Base-by-base conservation (phyloP, 2,329 filamentous ascomycete genomes). In the Diaporthe aspalathi region DNA sequence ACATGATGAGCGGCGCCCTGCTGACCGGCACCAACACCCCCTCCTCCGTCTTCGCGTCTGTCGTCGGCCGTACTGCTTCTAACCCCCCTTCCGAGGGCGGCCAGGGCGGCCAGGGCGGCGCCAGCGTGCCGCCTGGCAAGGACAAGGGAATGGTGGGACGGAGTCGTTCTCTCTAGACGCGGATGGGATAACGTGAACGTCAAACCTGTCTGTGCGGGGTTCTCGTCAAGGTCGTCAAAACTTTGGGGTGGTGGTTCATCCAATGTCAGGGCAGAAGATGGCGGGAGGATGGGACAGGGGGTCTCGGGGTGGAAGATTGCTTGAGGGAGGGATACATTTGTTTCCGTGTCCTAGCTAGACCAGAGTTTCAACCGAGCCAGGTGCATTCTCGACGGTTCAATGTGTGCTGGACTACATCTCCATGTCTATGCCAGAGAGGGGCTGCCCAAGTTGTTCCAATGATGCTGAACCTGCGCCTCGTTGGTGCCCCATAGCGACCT, bases 1-100 rank as follows among this genome's bases (percentile, higher is more conserved):
- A 29, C 43, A 29, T 60, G 53, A 68, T 68, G 66, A 47, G 52
- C 22, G 45, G 52, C 32, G 66, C 66, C 0, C 24, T 68, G 22
- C 66, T 24, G 16, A 11, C 40, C 27, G 29, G n/a, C 12, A 1
- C 5, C 5, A 22, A 53, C 12, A 1, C 5, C 5, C 22, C 40
- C 24, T 24, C 8, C 16, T 27, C 52, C 9, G 7, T 32, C 29
- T 5, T 6, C 5, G 20, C 6, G n/a, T 35, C 52, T n/a, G 4
- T 14, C 32, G 17, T n/a, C 16, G 5, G 20, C 54, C n/a, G 9
- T 40, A 7, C 16, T 6, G 8, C 29, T 29, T 27, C 14, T 24
- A 17, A 24, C 8, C 4, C 16, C 3, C 29, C 8, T 20, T 32
- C 16, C 16, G 14, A 27, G 9, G 20, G 16, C 29, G 57, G 27